phyloP scores from a whole-genome alignment of 1,139 yeast species.

The Debaryomyces fabryi region DNA sequence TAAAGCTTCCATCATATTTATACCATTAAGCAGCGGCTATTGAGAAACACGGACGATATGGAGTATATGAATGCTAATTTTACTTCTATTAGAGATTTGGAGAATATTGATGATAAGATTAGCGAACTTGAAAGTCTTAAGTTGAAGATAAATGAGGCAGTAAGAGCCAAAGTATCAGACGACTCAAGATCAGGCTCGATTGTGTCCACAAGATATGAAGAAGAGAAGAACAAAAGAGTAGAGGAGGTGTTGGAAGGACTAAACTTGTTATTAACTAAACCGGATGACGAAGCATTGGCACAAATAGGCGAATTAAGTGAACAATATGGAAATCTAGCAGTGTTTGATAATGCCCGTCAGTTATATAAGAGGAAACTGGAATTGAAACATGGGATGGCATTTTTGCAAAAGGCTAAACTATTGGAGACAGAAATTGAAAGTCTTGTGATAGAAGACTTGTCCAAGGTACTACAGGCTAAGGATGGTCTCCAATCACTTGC shows the following conservation, averaged over 20 bases:
- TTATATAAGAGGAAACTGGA: conserved; percentile 1
- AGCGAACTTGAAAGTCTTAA: conserved; percentile 22
- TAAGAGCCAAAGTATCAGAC: not conserved
- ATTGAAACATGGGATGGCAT: not conserved
- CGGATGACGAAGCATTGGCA: conserved; percentile 12
- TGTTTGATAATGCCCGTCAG: conserved; percentile 9
- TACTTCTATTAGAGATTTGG: conserved; percentile 31
- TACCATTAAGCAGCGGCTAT: not conserved
- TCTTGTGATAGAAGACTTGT: conserved; percentile 3
- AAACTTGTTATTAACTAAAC: not conserved
- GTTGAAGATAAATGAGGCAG: conserved; percentile 15
- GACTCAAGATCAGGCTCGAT: conserved; percentile 5
- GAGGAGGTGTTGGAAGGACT: not conserved
- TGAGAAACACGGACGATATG: conserved; percentile 13
- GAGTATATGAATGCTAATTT: conserved; percentile 34
- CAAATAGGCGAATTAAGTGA: conserved; percentile 21
- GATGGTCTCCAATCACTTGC: not conserved
- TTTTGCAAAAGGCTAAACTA: conserved; percentile 5
- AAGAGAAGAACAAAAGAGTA: conserved; percentile 15
- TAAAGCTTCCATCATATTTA: not conserved
- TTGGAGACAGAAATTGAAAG: conserved; percentile 4
- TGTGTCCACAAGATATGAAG: conserved; percentile 8
- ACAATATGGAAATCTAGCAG: conserved; percentile 18
- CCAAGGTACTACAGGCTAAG: not conserved
- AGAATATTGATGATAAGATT: conserved; percentile 23